Percentiles rank a stretch among this genome's conserved stretches.
These are phyloP conservation scores for Exophiala spinifera DNA, from an alignment of 2,329 filamentous ascomycete genomes.

Conservation along the genomic window DNA sequence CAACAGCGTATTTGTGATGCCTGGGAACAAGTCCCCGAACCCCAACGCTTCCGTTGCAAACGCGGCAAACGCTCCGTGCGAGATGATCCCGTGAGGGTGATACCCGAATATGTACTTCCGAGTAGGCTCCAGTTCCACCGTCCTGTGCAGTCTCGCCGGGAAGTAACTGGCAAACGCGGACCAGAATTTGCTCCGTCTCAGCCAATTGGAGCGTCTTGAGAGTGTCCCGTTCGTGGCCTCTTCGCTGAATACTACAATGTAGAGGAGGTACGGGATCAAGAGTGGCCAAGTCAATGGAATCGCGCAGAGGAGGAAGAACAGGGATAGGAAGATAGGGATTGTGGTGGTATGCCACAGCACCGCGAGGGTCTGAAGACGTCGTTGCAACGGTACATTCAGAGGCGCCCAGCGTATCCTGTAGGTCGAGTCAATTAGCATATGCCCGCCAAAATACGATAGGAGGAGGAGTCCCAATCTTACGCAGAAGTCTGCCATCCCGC, in stretches of 20 bases:
- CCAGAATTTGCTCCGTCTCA: constrained; percentile 75
- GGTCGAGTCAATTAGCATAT: constrained; percentile 3
- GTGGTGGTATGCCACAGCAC: constrained; percentile 71
- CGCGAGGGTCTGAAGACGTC: constrained; percentile 73
- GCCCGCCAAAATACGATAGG: too few species aligned
- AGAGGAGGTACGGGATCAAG: constrained; percentile 72
- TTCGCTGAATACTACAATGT: constrained; percentile 71
- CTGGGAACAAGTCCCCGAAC: constrained; percentile 83
- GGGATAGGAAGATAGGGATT: constrained; percentile 66
- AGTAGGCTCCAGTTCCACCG: constrained; percentile 70
- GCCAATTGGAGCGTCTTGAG: constrained; percentile 68
- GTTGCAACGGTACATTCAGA: constrained; percentile 66
- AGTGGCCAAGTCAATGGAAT: constrained; percentile 90
- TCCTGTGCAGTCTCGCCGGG: constrained; percentile 82
- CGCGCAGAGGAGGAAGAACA: constrained; percentile 87
- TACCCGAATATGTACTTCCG: constrained; percentile 97
- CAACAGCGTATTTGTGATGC: constrained; percentile 88
- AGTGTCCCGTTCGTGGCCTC: constrained; percentile 73
- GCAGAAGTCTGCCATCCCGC: constrained; percentile 52
- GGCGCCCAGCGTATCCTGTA: constrained; percentile 78
- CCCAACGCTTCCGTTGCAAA: constrained; percentile 88
- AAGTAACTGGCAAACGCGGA: constrained; percentile 89
- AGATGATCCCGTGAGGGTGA: constrained; percentile 96
- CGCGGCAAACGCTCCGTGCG: constrained; percentile 87
- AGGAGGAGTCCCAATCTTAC: constrained; percentile 29